These are phyloP conservation scores for Hibiscus trionum DNA, from an alignment of 345 rosid species.

Conservation along the genomic window DNA sequence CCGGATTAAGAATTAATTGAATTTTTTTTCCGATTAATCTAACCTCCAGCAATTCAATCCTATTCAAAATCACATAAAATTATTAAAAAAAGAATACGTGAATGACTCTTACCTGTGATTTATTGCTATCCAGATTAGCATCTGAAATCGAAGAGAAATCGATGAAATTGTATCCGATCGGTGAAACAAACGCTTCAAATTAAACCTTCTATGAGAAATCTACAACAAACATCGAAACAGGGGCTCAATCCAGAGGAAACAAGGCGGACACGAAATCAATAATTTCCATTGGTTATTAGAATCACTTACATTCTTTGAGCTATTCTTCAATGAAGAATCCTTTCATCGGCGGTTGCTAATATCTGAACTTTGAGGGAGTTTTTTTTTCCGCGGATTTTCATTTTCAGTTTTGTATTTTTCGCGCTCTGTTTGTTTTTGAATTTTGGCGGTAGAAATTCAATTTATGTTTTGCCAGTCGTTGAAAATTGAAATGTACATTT, in stretches of 20 bases:
- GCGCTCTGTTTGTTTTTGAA: background rate
- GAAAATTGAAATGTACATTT: no score
- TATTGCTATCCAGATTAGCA: background rate
- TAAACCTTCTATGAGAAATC: background rate
- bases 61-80: background rate
- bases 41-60: background rate
- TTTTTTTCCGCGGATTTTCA: constrained; percentile 11
- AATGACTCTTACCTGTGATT: background rate
- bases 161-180: background rate
- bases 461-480: background rate
- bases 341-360: background rate
- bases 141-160: constrained; percentile 1
- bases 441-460: constrained; percentile 6
- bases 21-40: background rate
- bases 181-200: background rate
- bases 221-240: background rate
- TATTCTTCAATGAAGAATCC: constrained; percentile 16
- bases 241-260: background rate
- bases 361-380: constrained; percentile 8
- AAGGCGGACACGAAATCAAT: background rate
- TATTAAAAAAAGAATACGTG: background rate
- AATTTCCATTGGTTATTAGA: background rate
- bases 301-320: constrained; percentile 2
- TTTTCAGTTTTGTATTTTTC: constrained; percentile 14
- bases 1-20: no score